Evolutionary conservation across 2,329 filamentous ascomycete species (phyloP).

Genomic region (Davidsoniella eucalypti): DNA sequence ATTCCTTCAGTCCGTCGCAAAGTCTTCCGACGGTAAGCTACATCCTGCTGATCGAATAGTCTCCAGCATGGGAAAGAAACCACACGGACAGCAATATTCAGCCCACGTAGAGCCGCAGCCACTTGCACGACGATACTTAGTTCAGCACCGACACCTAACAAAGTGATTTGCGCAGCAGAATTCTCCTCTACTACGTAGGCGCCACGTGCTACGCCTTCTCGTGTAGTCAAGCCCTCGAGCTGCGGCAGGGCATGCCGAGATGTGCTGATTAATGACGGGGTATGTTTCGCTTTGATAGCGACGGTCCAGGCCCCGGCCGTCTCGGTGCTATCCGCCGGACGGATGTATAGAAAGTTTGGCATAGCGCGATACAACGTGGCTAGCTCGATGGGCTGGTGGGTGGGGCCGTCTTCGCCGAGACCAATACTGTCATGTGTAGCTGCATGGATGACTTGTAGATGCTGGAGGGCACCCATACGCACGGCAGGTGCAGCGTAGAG

Average conservation of each 20-base stretch:
- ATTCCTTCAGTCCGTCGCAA: constrained; percentile 27
- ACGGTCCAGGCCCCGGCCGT: constrained; percentile 35
- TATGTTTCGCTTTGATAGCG: constrained; percentile 26
- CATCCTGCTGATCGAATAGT: constrained; percentile 26
- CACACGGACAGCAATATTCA: constrained; percentile 23
- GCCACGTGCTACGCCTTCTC: constrained; percentile 26
- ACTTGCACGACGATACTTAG: constrained; percentile 24
- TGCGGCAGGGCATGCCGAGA: constrained; percentile 29
- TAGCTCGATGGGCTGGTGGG: constrained; percentile 44
- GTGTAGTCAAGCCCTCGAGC: constrained; percentile 22
- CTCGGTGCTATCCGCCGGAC: constrained; percentile 42
- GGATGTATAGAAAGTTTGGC: constrained; percentile 45
- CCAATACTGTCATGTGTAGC: constrained; percentile 46
- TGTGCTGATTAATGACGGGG: constrained; percentile 31
- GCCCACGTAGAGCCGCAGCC: constrained; percentile 22
- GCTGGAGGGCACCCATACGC: constrained; percentile 30
- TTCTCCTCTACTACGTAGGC: constrained; percentile 30
- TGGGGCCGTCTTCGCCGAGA: constrained; percentile 43
- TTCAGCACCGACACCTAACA: constrained; percentile 25
- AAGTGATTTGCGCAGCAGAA: constrained; percentile 27
- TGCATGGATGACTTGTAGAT: constrained; percentile 39
- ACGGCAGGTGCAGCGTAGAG: constrained; percentile 19
- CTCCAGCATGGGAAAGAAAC: constrained; percentile 30
- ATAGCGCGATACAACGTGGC: constrained; percentile 42
- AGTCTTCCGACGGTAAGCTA: constrained; percentile 28